Base-by-base conservation (phyloP, 2,329 filamentous ascomycete species). In the Epichloe festucae region DNA sequence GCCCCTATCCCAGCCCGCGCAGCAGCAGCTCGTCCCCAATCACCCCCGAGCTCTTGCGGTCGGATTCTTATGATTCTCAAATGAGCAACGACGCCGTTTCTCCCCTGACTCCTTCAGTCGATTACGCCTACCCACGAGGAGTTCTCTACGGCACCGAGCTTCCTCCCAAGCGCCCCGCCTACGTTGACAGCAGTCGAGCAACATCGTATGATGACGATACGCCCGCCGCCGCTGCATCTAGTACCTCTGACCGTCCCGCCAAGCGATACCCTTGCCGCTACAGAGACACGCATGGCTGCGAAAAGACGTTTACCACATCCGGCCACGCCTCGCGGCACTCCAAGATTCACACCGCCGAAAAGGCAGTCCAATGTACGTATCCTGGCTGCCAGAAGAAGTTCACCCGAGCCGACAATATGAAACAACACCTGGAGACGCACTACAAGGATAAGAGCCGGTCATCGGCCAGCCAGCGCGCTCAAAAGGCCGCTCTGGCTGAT, bases 331-430 rank as follows among this genome's bases (percentile, higher is more conserved):
- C 87, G 43, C 82, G 87, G 41, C 87, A 91, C 65, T 86, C 85
- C 54, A 89, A 89, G 67, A 89, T 89, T 62, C 87, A 91, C 71
- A 88, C 84, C 1, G 84, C 84, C 47, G 85, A 88, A 67, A 90
- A 90, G 70, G 82, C 82, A 14, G 84, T 88, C 21, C 78, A 75
- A 39, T 84, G 80, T 68, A 75, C 81, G 35, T 86, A 77, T 60
- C 70, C 75, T 0, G 84, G 84, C 54, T 90, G 86, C 71, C 78
- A 80, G 66, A 89, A 89, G 70, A 86, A 85, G 61, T 90, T 90
- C 60, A 89, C 85, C 11, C 83, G 86, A 56, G 82, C 84, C 59
- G 86, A 90, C 73, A 90, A 90, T 72, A 90, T 90, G 86, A 88
- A 89, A 73, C 86, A 89, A 69, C 86, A 90, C 61, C 76, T 87